Base-by-base conservation (phyloP, 306 rosid genomes). In the Betula pendula region DNA sequence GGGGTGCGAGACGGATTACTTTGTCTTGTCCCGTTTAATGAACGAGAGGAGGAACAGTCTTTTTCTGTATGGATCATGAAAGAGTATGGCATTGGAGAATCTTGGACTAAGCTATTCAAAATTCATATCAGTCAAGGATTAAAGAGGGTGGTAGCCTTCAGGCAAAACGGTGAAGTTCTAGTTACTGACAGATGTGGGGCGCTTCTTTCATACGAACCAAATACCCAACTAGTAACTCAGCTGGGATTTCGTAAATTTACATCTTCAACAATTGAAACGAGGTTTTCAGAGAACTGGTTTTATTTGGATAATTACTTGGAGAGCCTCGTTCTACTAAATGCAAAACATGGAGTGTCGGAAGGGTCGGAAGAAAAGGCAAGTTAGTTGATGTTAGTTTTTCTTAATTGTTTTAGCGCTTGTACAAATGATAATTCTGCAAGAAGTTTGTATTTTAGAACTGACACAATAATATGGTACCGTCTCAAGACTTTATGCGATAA, bases 101-200 rank as follows among this genome's bases (percentile, higher is more conserved):
- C 77, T 48, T 79, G 82, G 82, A 63, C 24, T 47, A 79, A 72
- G 73, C 55, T 24, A 19, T 38, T 62, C 53, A 19, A 29, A 9
- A n/a, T 79, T 22, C 68, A 50, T 35, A 1, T 40, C 2, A 20
- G 40, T 10, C 44, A 9, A 14, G 11, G 35, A 44, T 20, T 79
- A 8, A 4, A 22, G 14, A 43, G 6, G 55, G 38, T 79, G 14
- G 31, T 79, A 70, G 73, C 55, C 0, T 72, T 22, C 8, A 49
- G 33, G 45, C 40, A 38, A 15, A 79, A 62, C 19, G 77, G 56
- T 3, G 73, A 63, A 35, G 70, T 63, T 63, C 25, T 63, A 79
- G 10, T 40, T 51, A 31, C 45, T 43, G 1, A 25, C 59, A 12
- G 71, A 49, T 50, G 40, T 0, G 77, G 77, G n/a, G 72, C 60